Conservation (phyloP, 305 asterid species). For the Solanum hybrid region DNA sequence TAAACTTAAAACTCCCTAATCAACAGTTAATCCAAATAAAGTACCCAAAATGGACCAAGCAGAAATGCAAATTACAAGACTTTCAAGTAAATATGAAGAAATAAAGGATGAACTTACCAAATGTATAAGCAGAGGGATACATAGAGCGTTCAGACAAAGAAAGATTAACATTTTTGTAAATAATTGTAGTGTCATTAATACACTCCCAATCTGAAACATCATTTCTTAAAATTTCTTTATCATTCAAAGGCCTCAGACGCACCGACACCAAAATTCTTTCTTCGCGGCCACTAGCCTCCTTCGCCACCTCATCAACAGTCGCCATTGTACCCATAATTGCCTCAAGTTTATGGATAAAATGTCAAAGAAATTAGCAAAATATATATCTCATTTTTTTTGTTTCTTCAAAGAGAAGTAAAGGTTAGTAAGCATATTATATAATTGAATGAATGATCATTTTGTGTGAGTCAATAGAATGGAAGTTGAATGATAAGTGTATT, state of each 20-base stretch:
- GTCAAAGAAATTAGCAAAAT: background rate
- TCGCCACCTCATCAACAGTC: slow-evolving; percentile 31
- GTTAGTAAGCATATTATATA: background rate
- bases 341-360: background rate
- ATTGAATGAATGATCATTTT: background rate
- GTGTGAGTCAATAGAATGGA: background rate
- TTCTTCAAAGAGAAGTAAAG: background rate
- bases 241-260: slow-evolving; percentile 80
- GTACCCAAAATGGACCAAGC: background rate
- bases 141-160: slow-evolving; percentile 74
- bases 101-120: slow-evolving; percentile 51
- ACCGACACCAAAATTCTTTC: slow-evolving; percentile 95
- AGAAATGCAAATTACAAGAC: background rate
- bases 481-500: slow-evolving; percentile 8
- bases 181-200: slow-evolving; percentile 61
- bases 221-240: slow-evolving; percentile 56
- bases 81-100: background rate
- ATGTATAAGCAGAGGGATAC: slow-evolving; percentile 73
- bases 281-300: slow-evolving; percentile 24
- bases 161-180: slow-evolving; percentile 65
- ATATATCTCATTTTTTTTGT: background rate
- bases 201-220: slow-evolving; percentile 97
- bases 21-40: background rate
- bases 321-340: slow-evolving; percentile 35
- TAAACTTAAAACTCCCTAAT: background rate